Conservation (phyloP, 2,329 filamentous ascomycete species). For the Penicillium sclerotiorum region DNA sequence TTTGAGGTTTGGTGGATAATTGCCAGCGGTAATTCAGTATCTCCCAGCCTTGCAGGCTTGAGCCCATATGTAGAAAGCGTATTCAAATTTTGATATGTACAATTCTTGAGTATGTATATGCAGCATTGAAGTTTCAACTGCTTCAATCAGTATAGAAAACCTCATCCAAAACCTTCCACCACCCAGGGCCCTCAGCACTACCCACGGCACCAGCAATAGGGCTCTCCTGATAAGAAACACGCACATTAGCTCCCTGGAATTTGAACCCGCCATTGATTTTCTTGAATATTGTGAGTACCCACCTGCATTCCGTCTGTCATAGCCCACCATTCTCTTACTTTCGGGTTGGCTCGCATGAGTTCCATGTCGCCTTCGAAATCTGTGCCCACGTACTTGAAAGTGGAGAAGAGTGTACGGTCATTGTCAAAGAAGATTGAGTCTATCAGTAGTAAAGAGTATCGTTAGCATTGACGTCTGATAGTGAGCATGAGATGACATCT, state of each 20-base stretch:
- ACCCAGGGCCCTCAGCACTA: constrained; percentile 38
- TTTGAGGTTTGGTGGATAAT: too few species aligned
- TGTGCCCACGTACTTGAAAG: constrained; percentile 76
- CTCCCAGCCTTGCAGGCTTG: too few species aligned
- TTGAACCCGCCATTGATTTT: neutral
- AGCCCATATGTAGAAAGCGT: too few species aligned
- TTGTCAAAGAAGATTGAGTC: constrained; percentile 74
- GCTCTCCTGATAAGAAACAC: constrained; percentile 29
- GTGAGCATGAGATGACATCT: too few species aligned
- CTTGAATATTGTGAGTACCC: constrained; percentile 4
- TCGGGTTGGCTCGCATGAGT: constrained; percentile 70
- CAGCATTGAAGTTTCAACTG: too few species aligned
- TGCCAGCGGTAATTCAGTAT: too few species aligned
- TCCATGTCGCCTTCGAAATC: constrained; percentile 76
- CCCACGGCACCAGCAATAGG: constrained; percentile 34
- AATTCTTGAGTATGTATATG: neutral
- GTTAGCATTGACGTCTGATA: neutral
- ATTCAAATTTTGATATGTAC: too few species aligned
- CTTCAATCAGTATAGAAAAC: constrained; percentile 36
- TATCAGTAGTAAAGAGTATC: constrained; percentile 31
- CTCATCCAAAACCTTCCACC: constrained; percentile 41
- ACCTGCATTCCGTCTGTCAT: constrained; percentile 78
- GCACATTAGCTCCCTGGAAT: constrained; percentile 5
- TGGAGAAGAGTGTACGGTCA: constrained; percentile 69
- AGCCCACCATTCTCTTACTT: constrained; percentile 76